These are phyloP conservation scores for Sclerotinia subarctica DNA, from an alignment of 2,329 filamentous ascomycete genomes.

Conservation along the genomic window DNA sequence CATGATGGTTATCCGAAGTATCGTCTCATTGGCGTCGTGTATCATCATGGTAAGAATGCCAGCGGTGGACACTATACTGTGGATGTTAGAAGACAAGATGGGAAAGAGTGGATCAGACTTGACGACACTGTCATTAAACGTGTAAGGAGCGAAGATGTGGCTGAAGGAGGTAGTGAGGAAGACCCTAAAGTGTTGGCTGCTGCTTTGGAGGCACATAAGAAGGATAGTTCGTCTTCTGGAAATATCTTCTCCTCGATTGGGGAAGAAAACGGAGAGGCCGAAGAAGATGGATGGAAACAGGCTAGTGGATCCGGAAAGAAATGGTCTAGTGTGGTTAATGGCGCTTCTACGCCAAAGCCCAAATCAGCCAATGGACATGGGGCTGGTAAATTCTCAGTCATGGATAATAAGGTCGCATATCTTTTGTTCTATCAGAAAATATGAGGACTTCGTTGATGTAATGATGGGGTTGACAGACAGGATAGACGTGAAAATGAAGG, in stretches of 20 bases:
- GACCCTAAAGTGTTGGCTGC: constrained; percentile 66
- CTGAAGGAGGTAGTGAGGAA: constrained; percentile 79
- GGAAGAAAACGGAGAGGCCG: constrained; percentile 63
- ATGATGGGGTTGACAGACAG: background rate
- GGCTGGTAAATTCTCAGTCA: constrained; percentile 52
- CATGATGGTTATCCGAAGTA: constrained; percentile 77
- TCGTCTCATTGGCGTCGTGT: constrained; percentile 83
- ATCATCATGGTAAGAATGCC: constrained; percentile 96
- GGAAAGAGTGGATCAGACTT: constrained; percentile 91
- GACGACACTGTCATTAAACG: constrained; percentile 90
- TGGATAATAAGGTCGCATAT: constrained; percentile 97
- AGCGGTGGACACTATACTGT: constrained; percentile 96
- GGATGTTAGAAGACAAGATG: constrained; percentile 92
- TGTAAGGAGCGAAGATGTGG: constrained; percentile 83
- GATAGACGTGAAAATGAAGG: background rate
- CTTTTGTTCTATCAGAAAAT: constrained; percentile 82
- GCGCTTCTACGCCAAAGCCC: constrained; percentile 54
- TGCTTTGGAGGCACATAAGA: constrained; percentile 65
- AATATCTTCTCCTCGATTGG: constrained; percentile 72
- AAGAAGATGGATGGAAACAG: constrained; percentile 79
- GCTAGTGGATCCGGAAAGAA: constrained; percentile 73
- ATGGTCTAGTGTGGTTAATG: constrained; percentile 69
- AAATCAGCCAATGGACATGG: constrained; percentile 46
- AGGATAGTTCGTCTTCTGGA: constrained; percentile 47
- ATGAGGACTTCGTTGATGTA: constrained; percentile 23